A percentile compares a stretch with the other conserved stretches of the same genome.
phyloP scores from a whole-genome alignment of 1,284 basidiomycete genomes.

The Cryptococcus sp. region DNA sequence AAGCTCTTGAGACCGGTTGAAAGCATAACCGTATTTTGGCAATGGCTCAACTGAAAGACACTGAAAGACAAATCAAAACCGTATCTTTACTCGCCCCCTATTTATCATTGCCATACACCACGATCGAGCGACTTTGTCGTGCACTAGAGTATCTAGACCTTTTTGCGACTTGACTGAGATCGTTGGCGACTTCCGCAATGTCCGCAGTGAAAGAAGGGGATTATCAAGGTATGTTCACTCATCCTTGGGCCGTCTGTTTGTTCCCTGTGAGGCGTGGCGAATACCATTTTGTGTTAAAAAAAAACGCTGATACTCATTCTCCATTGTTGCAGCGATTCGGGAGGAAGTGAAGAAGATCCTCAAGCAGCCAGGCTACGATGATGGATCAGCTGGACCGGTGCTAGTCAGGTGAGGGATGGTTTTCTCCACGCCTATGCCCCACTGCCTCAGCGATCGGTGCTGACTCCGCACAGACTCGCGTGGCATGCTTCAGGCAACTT shows the following conservation, averaged over 20 bases:
- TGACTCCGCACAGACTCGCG: constrained; percentile 50
- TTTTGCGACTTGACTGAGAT: neutral
- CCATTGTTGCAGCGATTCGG: constrained; percentile 34
- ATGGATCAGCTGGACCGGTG: constrained; percentile 51
- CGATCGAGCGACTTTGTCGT: neutral
- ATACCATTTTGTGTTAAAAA: neutral
- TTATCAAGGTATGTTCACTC: constrained; percentile 35
- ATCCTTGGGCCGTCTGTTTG: neutral
- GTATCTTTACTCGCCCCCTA: neutral
- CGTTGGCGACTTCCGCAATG: constrained; percentile 19
- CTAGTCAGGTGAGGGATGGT: constrained; percentile 42
- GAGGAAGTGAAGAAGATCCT: constrained; percentile 49
- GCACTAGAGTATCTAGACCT: neutral
- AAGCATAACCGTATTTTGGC: neutral
- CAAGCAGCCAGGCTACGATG: constrained; percentile 52
- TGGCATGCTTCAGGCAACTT: constrained; percentile 59
- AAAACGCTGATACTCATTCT: neutral
- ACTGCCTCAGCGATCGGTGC: neutral
- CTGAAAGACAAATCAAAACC: neutral
- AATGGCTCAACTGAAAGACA: neutral
- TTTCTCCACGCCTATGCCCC: neutral
- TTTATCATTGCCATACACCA: neutral
- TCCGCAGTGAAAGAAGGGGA: constrained; percentile 41
- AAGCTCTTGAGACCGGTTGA: neutral
- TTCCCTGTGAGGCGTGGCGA: neutral